A percentile compares a stretch with the other conserved stretches of the same genome.
Conservation (phyloP, 1,284 basidiomycete species). For the Singerocomus rubriflavus region DNA sequence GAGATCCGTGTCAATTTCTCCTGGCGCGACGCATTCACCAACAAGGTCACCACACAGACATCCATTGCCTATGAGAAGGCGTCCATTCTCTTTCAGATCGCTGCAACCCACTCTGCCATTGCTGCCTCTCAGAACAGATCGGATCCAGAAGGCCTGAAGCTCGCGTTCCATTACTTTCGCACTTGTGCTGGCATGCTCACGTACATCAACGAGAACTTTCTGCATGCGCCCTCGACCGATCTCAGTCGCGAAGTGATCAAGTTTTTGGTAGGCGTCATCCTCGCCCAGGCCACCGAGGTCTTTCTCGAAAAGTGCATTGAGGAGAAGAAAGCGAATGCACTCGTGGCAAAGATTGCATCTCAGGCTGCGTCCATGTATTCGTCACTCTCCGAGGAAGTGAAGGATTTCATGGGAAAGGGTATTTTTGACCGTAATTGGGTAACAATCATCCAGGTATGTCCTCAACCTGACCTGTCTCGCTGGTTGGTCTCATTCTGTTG, state of each 20-base stretch:
- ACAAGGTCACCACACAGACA: constrained; percentile 90
- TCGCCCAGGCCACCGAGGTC: constrained; percentile 94
- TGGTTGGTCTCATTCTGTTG: background rate
- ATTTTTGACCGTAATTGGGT: constrained; percentile 97
- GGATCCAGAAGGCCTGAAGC: constrained; percentile 92
- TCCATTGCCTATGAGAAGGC: constrained; percentile 99
- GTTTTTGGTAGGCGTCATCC: constrained; percentile 81
- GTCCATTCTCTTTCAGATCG: constrained; percentile 96
- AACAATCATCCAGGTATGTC: constrained; percentile 70
- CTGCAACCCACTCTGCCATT: constrained; percentile 88
- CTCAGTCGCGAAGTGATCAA: constrained; percentile 93
- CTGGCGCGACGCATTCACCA: constrained; percentile 96
- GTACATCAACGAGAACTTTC: constrained; percentile 99
- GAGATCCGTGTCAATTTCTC: constrained; percentile 95
- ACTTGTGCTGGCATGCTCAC: constrained; percentile 97
- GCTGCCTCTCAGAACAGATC: constrained; percentile 80
- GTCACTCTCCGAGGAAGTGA: constrained; percentile 81
- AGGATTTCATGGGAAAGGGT: constrained; percentile 94
- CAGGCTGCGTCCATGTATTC: constrained; percentile 84
- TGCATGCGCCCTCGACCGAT: constrained; percentile 98
- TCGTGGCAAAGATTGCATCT: constrained; percentile 85
- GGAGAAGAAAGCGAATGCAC: constrained; percentile 80
- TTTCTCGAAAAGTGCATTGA: constrained; percentile 94
- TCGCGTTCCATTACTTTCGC: constrained; percentile 89
- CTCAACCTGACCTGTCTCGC: background rate